Base-by-base conservation (phyloP, 306 rosid species). In the Lathyrus aphaca region DNA sequence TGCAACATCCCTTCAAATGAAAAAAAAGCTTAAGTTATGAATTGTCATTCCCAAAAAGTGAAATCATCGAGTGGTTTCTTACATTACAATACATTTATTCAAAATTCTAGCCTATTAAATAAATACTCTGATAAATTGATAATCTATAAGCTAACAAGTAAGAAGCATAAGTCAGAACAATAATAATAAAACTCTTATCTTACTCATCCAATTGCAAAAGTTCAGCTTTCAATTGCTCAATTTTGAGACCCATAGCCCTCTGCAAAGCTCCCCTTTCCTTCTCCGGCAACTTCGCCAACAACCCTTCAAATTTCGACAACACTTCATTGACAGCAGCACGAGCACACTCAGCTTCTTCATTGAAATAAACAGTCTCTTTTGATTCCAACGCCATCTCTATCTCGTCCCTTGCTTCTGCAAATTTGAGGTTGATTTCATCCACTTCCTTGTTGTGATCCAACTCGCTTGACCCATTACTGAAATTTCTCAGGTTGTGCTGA, bases 261-360 rank as follows among this genome's bases (percentile, higher is more conserved):
- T 79, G 91, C 79, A 90, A 45, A 50, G 87, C 95, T 12, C 80
- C 82, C 62, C 50, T 85, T 29, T 85, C 86, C 69, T 32, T 82
- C 66, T 94, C 95, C 0, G 96, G 40, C 74, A 85, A 74, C 88
- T 77, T 90, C 1, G 79, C 85, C 73, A 81, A 61, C 27, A 94
- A 74, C 16, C 77, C 86, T 3, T 88, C 88, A 46, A 78, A 94
- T 87, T 79, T 42, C 8, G 71, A 70, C 44, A 90, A 4, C 5
- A 90, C 96, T 56, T 90, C 91, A 13, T 82, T 77, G 60, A 81
- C 97, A 2, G 92, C 94, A 50, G 76, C 84, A 37, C 98, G 91
- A n/a, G 96, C 97, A 77, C 97, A 90, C 78, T 88, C 97, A 0
- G 97, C 98, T 71, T 94, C 98, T 55, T 94, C 98, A 13, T 94